Conservation (phyloP, 345 rosid genomes). For the Firmiana major region DNA sequence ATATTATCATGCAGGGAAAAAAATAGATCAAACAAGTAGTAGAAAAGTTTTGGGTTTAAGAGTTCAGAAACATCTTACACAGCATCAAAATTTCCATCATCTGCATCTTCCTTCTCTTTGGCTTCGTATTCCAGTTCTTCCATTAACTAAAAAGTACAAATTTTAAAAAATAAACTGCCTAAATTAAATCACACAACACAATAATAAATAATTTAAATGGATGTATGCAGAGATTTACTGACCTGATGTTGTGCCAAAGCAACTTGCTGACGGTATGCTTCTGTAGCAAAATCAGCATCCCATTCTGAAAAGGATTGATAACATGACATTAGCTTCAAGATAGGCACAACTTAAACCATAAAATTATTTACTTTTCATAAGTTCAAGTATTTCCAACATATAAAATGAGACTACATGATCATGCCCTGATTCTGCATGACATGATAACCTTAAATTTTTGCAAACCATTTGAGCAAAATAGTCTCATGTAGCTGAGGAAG, state of each 20-base stretch:
- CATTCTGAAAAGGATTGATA: conserved; percentile 52
- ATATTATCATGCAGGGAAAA: not conserved
- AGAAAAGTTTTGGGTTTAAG: conserved; percentile 13
- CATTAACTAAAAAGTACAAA: conserved; percentile 59
- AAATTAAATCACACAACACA: not conserved
- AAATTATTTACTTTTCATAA: not conserved
- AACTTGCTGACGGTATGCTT: conserved; percentile 98
- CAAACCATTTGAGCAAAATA: not conserved
- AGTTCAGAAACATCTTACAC: conserved; percentile 53
- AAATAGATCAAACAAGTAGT: not conserved
- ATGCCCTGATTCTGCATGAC: not conserved
- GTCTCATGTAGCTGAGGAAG: not conserved
- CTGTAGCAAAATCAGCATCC: conserved; percentile 99
- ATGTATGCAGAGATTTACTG: conserved; percentile 6
- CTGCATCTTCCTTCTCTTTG: conserved; percentile 68
- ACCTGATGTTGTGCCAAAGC: conserved; percentile 95
- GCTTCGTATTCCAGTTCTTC: conserved; percentile 95
- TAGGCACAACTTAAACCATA: not conserved
- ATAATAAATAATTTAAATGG: not conserved
- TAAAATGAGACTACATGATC: not conserved
- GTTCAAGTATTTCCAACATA: not conserved
- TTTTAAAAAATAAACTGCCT: not conserved
- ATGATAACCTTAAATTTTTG: not conserved
- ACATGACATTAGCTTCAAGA: conserved; percentile 2
- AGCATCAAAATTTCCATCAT: conserved; percentile 40